These are phyloP conservation scores for Calonectria multiphialidica DNA, from an alignment of 2,329 filamentous ascomycete species.

Conservation along the genomic window DNA sequence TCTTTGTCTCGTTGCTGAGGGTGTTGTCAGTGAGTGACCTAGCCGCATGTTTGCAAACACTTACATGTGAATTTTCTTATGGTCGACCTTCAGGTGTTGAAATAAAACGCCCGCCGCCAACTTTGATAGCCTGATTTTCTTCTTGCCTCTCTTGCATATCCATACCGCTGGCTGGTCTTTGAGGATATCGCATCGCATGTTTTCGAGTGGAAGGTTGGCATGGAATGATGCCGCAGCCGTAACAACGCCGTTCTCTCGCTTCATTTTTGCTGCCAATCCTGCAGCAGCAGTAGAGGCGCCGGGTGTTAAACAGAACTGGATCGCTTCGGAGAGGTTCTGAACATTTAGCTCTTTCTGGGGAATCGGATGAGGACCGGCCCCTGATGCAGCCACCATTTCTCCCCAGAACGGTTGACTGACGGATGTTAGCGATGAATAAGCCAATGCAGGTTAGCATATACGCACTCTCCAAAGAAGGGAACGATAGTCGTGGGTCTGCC, in stretches of 20 bases:
- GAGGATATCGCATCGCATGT: constrained; percentile 32
- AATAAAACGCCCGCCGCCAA: constrained; percentile 30
- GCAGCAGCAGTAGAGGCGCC: constrained; percentile 26
- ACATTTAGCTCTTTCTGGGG: constrained; percentile 25
- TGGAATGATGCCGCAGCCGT: constrained; percentile 39
- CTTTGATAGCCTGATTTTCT: constrained; percentile 29
- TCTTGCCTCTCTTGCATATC: constrained; percentile 16
- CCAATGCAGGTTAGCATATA: neutral
- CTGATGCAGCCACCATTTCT: constrained; percentile 32
- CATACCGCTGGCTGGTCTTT: constrained; percentile 19
- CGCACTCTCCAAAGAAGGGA: constrained; percentile 73
- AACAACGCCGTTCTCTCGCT: constrained; percentile 26
- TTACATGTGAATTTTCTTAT: constrained; percentile 27
- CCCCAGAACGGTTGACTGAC: constrained; percentile 34
- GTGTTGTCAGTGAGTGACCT: neutral
- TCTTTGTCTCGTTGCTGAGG: constrained; percentile 30
- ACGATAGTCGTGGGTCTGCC: constrained; percentile 78
- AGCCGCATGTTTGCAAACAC: neutral
- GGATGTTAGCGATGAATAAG: neutral
- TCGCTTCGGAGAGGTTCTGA: constrained; percentile 26
- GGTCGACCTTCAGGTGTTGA: constrained; percentile 13
- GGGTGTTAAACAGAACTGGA: constrained; percentile 20
- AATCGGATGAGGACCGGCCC: constrained; percentile 29
- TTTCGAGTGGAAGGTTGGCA: constrained; percentile 33
- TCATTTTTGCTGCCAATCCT: constrained; percentile 28